Evolutionary conservation across 352 stramenopile species (phyloP).

Genomic region (Phytophthora kernoviae): DNA sequence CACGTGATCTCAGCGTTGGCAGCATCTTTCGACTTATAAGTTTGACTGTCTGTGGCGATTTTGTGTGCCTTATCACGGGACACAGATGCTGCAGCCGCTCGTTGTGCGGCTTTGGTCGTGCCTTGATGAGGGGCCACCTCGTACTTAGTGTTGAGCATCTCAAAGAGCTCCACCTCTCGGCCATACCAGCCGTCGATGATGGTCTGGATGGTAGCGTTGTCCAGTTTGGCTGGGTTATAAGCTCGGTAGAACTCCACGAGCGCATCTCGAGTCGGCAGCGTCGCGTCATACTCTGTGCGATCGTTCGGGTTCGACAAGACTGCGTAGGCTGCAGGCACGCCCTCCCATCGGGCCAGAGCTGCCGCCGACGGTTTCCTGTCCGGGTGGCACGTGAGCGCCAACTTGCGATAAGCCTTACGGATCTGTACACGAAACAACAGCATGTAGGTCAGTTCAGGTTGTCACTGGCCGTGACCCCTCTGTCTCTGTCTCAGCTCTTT

Average conservation of each 20-base stretch:
- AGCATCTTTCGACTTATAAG: constrained; percentile 58
- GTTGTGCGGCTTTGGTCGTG: constrained; percentile 54
- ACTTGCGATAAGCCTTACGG: constrained; percentile 90
- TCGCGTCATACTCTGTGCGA: constrained; percentile 78
- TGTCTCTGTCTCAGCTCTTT: too few relatives aligned
- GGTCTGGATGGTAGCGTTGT: constrained; percentile 85
- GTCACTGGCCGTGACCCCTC: neutral
- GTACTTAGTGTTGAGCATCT: constrained; percentile 89
- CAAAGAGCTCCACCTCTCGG: constrained; percentile 84
- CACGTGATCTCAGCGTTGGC: constrained; percentile 59
- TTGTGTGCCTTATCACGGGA: constrained; percentile 57
- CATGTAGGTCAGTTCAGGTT: constrained; percentile 6
- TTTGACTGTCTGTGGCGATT: constrained; percentile 68
- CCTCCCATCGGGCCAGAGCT: constrained; percentile 75
- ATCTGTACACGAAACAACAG: constrained; percentile 63
- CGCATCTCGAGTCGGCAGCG: constrained; percentile 73
- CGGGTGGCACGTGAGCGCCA: constrained; percentile 88
- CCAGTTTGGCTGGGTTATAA: constrained; percentile 86
- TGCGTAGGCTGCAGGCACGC: constrained; percentile 73
- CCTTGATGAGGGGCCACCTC: constrained; percentile 82
- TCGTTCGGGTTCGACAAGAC: constrained; percentile 84
- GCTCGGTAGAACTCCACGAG: constrained; percentile 83
- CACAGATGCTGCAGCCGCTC: constrained; percentile 42
- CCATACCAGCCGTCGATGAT: constrained; percentile 89
- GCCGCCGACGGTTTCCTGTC: constrained; percentile 91